Evolutionary conservation across 83 land plant genomes (phyloP).

Genomic region (Larix sibirica): DNA sequence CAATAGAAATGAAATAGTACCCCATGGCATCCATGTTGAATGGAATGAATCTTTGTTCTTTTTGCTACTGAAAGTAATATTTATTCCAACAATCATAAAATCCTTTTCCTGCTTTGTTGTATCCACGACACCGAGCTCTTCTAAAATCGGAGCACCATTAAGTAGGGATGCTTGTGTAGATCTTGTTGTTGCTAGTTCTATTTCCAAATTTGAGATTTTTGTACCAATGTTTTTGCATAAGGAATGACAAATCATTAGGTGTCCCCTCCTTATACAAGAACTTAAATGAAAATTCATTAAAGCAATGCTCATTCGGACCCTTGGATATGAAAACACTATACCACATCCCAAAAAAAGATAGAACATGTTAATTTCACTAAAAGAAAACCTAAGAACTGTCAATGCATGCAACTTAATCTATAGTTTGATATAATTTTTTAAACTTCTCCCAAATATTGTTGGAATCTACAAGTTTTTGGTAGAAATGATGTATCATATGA

Average conservation of each 20-base stretch:
- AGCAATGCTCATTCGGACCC: background rate
- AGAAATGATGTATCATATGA: background rate
- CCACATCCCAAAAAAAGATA: background rate
- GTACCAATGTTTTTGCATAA: slow-evolving; percentile 48
- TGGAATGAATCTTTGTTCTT: slow-evolving; percentile 74
- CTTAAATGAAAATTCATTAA: background rate
- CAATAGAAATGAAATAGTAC: slow-evolving; percentile 15
- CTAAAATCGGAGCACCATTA: slow-evolving; percentile 43
- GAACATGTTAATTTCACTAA: background rate
- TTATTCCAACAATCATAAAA: slow-evolving; percentile 73
- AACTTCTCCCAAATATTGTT: slow-evolving; percentile 26
- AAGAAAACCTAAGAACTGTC: background rate
- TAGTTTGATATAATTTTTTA: slow-evolving; percentile 39
- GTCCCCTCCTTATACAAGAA: background rate
- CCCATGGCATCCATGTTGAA: slow-evolving; percentile 80
- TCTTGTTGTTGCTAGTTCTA: slow-evolving; percentile 56
- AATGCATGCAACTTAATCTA: slow-evolving; percentile 42
- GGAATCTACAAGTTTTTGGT: slow-evolving; percentile 4
- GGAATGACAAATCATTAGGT: background rate
- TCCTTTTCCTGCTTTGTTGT: slow-evolving; percentile 32
- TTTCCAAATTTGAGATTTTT: slow-evolving; percentile 52
- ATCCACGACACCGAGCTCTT: slow-evolving; percentile 13
- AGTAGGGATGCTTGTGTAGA: slow-evolving; percentile 49
- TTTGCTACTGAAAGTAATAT: slow-evolving; percentile 80
- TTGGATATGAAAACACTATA: background rate